phyloP scores from a whole-genome alignment of 2,329 filamentous ascomycete genomes.

The Ophiocordyceps polyrhachis-furcata region DNA sequence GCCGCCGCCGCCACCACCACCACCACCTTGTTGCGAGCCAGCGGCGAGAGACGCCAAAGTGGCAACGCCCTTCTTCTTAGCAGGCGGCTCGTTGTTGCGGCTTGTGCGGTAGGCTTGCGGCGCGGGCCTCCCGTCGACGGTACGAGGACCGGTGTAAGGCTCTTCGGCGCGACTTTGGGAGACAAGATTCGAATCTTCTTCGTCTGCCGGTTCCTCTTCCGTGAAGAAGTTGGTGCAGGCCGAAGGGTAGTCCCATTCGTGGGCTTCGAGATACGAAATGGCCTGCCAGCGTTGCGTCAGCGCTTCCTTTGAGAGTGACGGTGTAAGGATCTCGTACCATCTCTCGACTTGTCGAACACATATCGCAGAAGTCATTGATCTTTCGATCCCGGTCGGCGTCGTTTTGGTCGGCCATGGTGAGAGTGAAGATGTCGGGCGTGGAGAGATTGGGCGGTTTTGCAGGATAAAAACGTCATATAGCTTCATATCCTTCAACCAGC shows the following conservation, averaged over 20 bases:
- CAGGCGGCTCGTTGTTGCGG: constrained; percentile 17
- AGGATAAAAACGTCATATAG: not conserved
- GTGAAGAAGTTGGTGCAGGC: constrained; percentile 46
- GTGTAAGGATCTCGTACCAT: constrained; percentile 6
- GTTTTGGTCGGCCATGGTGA: constrained; percentile 13
- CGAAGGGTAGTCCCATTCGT: constrained; percentile 1
- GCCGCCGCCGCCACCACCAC: constrained; percentile 41
- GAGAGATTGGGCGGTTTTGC: not conserved
- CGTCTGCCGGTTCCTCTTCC: constrained; percentile 27
- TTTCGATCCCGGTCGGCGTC: constrained; percentile 7
- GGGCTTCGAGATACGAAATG: constrained; percentile 40
- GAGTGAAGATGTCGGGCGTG: not conserved
- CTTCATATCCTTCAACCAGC: no score
- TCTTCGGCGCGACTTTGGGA: constrained; percentile 9
- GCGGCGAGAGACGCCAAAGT: constrained; percentile 38
- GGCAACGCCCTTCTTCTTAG: constrained; percentile 41
- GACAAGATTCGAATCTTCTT: constrained; percentile 3
- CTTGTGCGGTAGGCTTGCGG: constrained; percentile 18
- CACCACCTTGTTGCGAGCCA: constrained; percentile 27
- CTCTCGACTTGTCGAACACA: constrained; percentile 10
- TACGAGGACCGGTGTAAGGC: constrained; percentile 41
- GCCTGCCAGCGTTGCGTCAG: constrained; percentile 27
- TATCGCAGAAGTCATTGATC: constrained; percentile 11
- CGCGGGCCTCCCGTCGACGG: constrained; percentile 42
- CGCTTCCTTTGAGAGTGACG: not conserved